phyloP scores from a whole-genome alignment of 2,329 filamentous ascomycete species.

The Alternaria metachromatica region DNA sequence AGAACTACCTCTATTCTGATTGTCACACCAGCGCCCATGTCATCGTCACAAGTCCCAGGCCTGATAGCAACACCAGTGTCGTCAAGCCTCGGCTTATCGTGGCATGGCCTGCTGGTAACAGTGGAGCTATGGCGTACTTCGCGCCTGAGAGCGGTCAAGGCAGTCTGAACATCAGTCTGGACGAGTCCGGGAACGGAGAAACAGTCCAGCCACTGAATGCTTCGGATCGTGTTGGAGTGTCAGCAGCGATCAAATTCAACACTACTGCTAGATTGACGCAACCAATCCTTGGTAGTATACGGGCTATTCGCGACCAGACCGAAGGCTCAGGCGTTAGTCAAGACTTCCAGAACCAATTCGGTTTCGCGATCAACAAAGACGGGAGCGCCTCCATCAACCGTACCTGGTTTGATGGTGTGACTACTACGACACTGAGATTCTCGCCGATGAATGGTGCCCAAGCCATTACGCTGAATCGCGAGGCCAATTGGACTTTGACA shows the following conservation, averaged over 20 bases:
- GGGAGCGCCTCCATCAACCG: slow-evolving; percentile 59
- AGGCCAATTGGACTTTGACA: slow-evolving; percentile 49
- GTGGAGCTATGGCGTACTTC: slow-evolving; percentile 65
- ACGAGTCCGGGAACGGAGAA: slow-evolving; percentile 55
- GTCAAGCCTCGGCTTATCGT: slow-evolving; percentile 64
- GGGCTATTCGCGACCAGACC: slow-evolving; percentile 68
- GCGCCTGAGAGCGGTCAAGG: slow-evolving; percentile 61
- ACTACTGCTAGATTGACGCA: slow-evolving; percentile 62
- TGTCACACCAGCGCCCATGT: slow-evolving; percentile 66
- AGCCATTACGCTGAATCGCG: slow-evolving; percentile 19
- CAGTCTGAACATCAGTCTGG: slow-evolving; percentile 61
- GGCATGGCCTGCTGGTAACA: slow-evolving; percentile 72
- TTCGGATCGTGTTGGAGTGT: slow-evolving; percentile 57
- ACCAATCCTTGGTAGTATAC: slow-evolving; percentile 67
- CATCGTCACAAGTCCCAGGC: slow-evolving; percentile 64
- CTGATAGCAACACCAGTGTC: slow-evolving; percentile 60
- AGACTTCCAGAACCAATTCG: slow-evolving; percentile 62
- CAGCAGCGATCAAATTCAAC: slow-evolving; percentile 63
- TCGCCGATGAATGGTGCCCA: slow-evolving; percentile 29
- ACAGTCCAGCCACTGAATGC: slow-evolving; percentile 58
- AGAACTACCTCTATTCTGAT: slow-evolving; percentile 72
- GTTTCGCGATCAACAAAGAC: slow-evolving; percentile 48
- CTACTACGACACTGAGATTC: slow-evolving; percentile 62
- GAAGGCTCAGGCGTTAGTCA: slow-evolving; percentile 63
- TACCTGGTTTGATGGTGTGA: slow-evolving; percentile 68